Conservation (phyloP, 2,329 filamentous ascomycete genomes). For the Monosporascus sp. region DNA sequence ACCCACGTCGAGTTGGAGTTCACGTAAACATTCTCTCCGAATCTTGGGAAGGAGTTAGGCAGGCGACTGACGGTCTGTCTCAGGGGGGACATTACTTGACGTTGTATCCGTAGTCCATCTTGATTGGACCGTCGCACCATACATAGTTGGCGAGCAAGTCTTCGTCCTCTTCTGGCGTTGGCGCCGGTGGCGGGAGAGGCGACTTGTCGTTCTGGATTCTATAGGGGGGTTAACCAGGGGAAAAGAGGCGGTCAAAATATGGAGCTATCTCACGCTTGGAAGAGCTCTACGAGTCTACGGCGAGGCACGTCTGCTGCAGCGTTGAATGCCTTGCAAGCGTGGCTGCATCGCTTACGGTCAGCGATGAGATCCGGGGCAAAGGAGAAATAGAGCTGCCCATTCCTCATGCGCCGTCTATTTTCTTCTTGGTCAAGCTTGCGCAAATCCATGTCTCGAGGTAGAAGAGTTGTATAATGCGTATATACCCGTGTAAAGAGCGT, state of each 20-base stretch:
- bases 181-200: conserved; percentile 54
- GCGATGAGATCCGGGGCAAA: conserved; percentile 64
- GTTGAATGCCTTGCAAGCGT: conserved; percentile 61
- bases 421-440: conserved; percentile 35
- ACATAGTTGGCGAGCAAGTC: conserved; percentile 57
- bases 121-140: conserved; percentile 65
- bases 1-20: conserved; percentile 70
- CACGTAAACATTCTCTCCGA: conserved; percentile 68
- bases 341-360: conserved; percentile 56
- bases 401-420: conserved; percentile 52
- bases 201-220: conserved; percentile 59
- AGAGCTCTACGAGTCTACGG: conserved; percentile 59
- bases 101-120: conserved; percentile 74
- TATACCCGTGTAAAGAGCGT: not conserved
- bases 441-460: conserved; percentile 10
- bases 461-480: not conserved
- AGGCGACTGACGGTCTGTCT: not conserved
- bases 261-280: conserved; percentile 55
- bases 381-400: conserved; percentile 67
- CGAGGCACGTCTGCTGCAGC: conserved; percentile 53
- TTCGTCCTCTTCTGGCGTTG: conserved; percentile 59
- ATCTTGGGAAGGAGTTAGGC: conserved; percentile 24
- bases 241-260: not conserved
- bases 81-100: conserved; percentile 40
- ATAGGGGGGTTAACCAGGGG: conserved; percentile 2